A percentile compares a stretch with the other conserved stretches of the same genome.
Evolutionary conservation across 176 grass and related monocot genomes (phyloP).

Genomic region (Cenchrus purpureus): DNA sequence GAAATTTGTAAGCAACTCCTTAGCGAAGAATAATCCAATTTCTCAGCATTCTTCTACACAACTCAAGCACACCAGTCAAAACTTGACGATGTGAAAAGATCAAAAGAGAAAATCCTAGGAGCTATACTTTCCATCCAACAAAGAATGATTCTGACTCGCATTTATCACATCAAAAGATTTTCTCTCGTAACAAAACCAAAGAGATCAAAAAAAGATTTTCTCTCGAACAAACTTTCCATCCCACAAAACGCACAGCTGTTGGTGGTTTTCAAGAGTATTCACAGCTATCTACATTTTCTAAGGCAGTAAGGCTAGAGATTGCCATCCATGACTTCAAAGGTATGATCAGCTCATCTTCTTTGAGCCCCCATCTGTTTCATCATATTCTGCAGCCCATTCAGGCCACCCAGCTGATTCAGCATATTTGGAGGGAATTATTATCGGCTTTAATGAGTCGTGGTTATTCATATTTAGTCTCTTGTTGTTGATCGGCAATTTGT

Average conservation of each 20-base stretch:
- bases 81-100: background rate
- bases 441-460: constrained; percentile 52
- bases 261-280: background rate
- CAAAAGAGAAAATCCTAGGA: background rate
- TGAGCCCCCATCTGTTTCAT: constrained; percentile 73
- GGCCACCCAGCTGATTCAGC: constrained; percentile 81
- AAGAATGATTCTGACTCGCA: no score
- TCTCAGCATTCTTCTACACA: background rate
- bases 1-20: background rate
- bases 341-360: constrained; percentile 47
- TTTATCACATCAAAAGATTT: no score
- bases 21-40: background rate
- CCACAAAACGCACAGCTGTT: no score
- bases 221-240: background rate
- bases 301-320: background rate
- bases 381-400: constrained; percentile 59
- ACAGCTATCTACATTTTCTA: constrained; percentile 1
- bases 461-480: constrained; percentile 41
- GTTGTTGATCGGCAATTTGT: constrained; percentile 75
- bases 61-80: background rate
- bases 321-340: constrained; percentile 36
- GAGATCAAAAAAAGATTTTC: no score
- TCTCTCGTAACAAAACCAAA: no score
- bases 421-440: constrained; percentile 64
- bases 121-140: background rate